A percentile compares a stretch with the other conserved stretches of the same genome.
phyloP scores from a whole-genome alignment of 2,329 filamentous ascomycete genomes.

The Penicillium sp. region DNA sequence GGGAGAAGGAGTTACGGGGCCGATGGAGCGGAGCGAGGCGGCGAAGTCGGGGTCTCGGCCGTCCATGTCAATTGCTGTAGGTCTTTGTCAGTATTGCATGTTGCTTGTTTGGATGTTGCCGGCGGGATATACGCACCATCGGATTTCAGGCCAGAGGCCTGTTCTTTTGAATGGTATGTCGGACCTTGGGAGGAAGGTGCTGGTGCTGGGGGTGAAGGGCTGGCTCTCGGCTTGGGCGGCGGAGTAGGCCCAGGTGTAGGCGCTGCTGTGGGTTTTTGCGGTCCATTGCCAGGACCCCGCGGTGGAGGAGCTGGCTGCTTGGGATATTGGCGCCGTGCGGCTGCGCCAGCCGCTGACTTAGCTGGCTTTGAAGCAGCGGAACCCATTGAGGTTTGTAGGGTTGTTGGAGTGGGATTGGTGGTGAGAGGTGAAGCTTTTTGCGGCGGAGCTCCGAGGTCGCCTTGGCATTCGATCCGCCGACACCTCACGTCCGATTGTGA shows the following conservation, averaged over 20 bases:
- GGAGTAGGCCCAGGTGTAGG: slow-evolving; percentile 32
- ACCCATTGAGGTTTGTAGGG: slow-evolving; percentile 47
- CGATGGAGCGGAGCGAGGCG: slow-evolving; percentile 69
- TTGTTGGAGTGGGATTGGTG: neutral
- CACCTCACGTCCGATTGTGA: slow-evolving; percentile 17
- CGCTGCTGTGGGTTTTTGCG: slow-evolving; percentile 30
- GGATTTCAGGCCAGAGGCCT: slow-evolving; percentile 32
- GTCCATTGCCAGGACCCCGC: slow-evolving; percentile 27
- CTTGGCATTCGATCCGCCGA: slow-evolving; percentile 16
- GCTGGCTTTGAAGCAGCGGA: slow-evolving; percentile 56
- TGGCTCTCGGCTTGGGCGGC: neutral
- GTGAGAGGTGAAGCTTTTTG: slow-evolving; percentile 14
- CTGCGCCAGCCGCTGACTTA: slow-evolving; percentile 47
- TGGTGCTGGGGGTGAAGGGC: slow-evolving; percentile 7
- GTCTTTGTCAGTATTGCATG: slow-evolving; percentile 4
- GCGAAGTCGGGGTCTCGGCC: slow-evolving; percentile 65
- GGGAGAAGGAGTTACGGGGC: slow-evolving; percentile 56
- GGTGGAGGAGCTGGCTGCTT: slow-evolving; percentile 42
- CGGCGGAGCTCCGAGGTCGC: slow-evolving; percentile 19
- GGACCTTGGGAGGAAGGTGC: slow-evolving; percentile 24
- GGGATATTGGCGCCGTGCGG: slow-evolving; percentile 55
- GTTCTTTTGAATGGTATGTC: slow-evolving; percentile 36
- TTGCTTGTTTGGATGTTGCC: neutral
- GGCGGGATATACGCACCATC: slow-evolving; percentile 28
- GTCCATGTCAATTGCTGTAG: slow-evolving; percentile 56